Conservation (phyloP, 164 flowering plant genomes). For the Buxus sempervirens region DNA sequence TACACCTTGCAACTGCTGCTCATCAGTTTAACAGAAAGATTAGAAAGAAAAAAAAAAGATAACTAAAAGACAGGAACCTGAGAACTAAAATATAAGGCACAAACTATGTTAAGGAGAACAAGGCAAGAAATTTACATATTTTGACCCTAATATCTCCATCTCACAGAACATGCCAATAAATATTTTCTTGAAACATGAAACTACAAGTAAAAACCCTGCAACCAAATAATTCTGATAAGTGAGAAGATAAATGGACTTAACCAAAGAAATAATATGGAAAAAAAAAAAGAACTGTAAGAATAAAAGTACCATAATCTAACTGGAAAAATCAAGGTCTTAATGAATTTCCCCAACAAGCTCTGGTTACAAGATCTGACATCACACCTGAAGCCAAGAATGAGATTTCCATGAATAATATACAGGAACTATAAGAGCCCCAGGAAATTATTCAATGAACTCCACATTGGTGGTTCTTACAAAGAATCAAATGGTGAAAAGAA, state of each 20-base stretch:
- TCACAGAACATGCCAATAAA: conserved; percentile 59
- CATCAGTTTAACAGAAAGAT: conserved; percentile 24
- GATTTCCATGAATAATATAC: background rate
- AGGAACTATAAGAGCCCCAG: background rate
- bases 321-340: conserved; percentile 56
- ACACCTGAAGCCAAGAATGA: conserved; percentile 44
- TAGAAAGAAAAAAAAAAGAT: conserved; percentile 2
- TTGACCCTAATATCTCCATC: conserved; percentile 75
- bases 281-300: background rate
- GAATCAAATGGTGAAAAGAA: conserved; percentile 67
- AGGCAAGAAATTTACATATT: conserved; percentile 45
- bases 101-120: conserved; percentile 5
- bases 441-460: background rate
- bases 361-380: conserved; percentile 29
- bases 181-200: conserved; percentile 64
- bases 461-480: conserved; percentile 32
- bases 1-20: conserved; percentile 35
- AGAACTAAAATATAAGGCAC: background rate
- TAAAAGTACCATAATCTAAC: conserved; percentile 68
- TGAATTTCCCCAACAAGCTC: conserved; percentile 61
- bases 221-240: conserved; percentile 16
- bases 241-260: background rate
- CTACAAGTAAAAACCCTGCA: conserved; percentile 71
- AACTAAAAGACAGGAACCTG: background rate
- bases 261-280: background rate